These are phyloP conservation scores for Ananas comosus DNA, from an alignment of 176 grass and related monocot genomes.

Conservation along the genomic window DNA sequence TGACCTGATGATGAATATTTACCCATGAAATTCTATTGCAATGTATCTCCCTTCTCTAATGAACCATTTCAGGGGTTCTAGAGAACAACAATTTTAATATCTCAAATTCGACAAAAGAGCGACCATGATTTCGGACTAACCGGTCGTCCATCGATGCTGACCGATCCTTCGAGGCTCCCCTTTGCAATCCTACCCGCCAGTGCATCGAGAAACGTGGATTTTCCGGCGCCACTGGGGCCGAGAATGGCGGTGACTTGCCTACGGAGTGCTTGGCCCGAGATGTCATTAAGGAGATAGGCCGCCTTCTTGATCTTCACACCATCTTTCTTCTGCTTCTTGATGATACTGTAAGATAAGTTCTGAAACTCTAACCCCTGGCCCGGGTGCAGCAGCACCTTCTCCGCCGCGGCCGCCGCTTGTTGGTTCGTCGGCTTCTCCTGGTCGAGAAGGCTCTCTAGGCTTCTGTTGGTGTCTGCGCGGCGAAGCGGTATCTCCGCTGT, in stretches of 20 bases:
- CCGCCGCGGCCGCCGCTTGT: background rate
- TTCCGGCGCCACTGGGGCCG: constrained; percentile 60
- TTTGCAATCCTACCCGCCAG: constrained; percentile 50
- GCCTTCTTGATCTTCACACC: constrained; percentile 45
- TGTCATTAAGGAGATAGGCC: constrained; percentile 56
- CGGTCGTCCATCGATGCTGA: constrained; percentile 35
- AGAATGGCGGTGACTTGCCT: constrained; percentile 51
- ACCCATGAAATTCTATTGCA: constrained; percentile 1
- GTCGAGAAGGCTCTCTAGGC: constrained; percentile 53
- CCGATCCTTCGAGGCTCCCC: constrained; percentile 56
- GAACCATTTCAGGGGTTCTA: background rate
- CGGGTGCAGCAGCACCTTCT: constrained; percentile 28
- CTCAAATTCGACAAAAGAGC: background rate
- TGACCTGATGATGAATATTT: constrained; percentile 34
- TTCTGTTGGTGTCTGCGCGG: constrained; percentile 11
- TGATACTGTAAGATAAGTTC: constrained; percentile 58
- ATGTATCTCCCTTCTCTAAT: background rate
- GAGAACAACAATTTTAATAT: too few species aligned
- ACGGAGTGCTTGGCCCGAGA: constrained; percentile 48
- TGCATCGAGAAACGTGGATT: constrained; percentile 68
- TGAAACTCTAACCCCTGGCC: constrained; percentile 59
- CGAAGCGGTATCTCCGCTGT: constrained; percentile 3
- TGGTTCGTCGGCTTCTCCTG: background rate
- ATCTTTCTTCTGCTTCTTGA: constrained; percentile 65
- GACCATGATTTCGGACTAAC: constrained; percentile 20